Base-by-base conservation (phyloP, 345 rosid genomes). In the Hevea brasiliensis region DNA sequence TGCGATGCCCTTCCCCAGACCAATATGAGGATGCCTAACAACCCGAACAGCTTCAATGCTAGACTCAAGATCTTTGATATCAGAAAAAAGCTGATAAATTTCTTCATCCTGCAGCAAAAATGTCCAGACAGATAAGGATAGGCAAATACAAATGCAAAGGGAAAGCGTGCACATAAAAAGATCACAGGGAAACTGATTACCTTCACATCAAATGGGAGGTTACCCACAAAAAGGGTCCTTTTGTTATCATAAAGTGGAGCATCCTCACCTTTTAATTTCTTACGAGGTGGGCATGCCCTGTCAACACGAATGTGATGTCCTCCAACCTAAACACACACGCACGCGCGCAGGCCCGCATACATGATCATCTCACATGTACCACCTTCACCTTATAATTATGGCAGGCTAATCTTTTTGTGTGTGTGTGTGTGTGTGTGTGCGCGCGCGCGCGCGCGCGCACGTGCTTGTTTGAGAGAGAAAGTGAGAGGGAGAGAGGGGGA, bases 181-280 rank as follows among this genome's bases (percentile, higher is more conserved):
- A 41, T 47, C 50, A 48, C 24, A 68, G 44, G 21, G 20, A 41
- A 61, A 32, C 54, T 54, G 23, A 61, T 81, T 79, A 95, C 98
- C 97, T 93, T 93, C 20, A 93, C 99, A 75, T 96, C 99, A 61
- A 86, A 92, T 56, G 99, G 99, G 76, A 96, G 96, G 77, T 96
- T 93, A 73, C 99, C 99, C 58, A 93, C 77, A 65, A 96, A 93
- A 68, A 93, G 81, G 11, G 99, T 91, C 84, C 96, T 87, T 86
- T 84, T 91, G 78, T 80, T 77, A 80, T 96, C 98, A 75, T 95
- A 95, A 64, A 86, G 80, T 45, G 84, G 76, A 81, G 83, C 18
- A 77, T 56, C 76, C 26, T 80, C 91, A 65, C 88, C 93, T 81
- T 87, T 96, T 79, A 91, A 74, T 79, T 91, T 93, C 76, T 96